These are phyloP conservation scores for Blastobotrys apis DNA, from an alignment of 1,139 yeast genomes.

Conservation along the genomic window DNA sequence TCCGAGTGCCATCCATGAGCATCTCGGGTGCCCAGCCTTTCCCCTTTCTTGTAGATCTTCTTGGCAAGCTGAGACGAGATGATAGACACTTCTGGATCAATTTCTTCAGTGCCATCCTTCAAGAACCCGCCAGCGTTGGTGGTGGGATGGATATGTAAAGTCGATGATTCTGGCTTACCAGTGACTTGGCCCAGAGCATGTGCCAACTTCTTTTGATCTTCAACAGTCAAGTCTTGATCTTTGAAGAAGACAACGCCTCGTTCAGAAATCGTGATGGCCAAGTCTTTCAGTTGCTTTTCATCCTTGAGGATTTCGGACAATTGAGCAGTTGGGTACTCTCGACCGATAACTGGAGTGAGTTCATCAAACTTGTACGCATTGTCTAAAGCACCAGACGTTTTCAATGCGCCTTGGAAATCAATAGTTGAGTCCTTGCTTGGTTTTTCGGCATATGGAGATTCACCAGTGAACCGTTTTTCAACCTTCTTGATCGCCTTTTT, in stretches of 20 bases:
- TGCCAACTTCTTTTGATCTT: conserved; percentile 50
- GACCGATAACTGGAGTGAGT: conserved; percentile 32
- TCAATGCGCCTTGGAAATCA: conserved; percentile 19
- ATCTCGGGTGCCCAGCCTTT: background rate
- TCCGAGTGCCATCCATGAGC: conserved; percentile 43
- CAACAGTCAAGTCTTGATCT: conserved; percentile 57
- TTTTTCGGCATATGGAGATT: conserved; percentile 28
- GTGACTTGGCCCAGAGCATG: conserved; percentile 59
- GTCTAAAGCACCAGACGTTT: conserved; percentile 23
- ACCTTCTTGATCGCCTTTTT: conserved; percentile 12
- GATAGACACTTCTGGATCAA: conserved; percentile 28
- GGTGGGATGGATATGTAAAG: conserved; percentile 46
- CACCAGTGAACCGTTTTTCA: conserved; percentile 18
- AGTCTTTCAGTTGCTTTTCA: conserved; percentile 44
- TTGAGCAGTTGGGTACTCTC: conserved; percentile 29
- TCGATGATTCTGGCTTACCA: conserved; percentile 63
- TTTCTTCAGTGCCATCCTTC: conserved; percentile 19
- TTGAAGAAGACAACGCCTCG: conserved; percentile 67
- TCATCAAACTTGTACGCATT: conserved; percentile 29
- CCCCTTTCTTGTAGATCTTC: conserved; percentile 19
- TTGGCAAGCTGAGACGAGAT: conserved; percentile 27
- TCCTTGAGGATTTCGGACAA: conserved; percentile 49
- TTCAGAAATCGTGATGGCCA: conserved; percentile 59
- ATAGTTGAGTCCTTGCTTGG: conserved; percentile 20
- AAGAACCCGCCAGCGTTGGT: conserved; percentile 32